These are phyloP conservation scores for Erodium maritimum DNA, from an alignment of 345 rosid genomes.

Conservation along the genomic window DNA sequence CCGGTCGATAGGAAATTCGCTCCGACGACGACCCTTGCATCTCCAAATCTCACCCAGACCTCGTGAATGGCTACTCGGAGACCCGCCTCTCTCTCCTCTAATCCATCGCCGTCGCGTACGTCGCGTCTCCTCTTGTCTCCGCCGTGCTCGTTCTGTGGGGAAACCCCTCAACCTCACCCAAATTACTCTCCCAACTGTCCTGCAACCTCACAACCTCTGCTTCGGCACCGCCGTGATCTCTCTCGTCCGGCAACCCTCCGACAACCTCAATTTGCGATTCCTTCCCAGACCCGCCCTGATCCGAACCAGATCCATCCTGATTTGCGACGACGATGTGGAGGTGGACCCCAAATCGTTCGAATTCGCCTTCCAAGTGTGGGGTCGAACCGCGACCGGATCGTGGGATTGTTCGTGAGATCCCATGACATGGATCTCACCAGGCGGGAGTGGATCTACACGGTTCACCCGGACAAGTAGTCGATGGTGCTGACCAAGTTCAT, in stretches of 20 bases:
- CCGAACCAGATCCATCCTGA: constrained; percentile 10
- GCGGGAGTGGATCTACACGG: constrained; percentile 20
- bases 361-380: constrained; percentile 15
- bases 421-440: constrained; percentile 13
- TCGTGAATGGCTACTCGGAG: constrained; percentile 16
- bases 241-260: constrained; percentile 11
- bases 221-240: constrained; percentile 10
- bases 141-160: constrained; percentile 17
- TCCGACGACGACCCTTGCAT: constrained; percentile 4
- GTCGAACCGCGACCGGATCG: constrained; percentile 9
- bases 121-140: constrained; percentile 9
- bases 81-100: constrained; percentile 14
- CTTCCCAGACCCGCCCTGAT: constrained; percentile 11
- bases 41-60: constrained; percentile 1
- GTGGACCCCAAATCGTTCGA: constrained; percentile 15
- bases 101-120: constrained; percentile 12
- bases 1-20: no score
- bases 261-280: constrained; percentile 16
- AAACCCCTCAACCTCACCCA: constrained; percentile 9
- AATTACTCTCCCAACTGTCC: constrained; percentile 11
- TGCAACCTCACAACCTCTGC: constrained; percentile 10
- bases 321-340: constrained; percentile 18
- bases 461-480: constrained; percentile 14
- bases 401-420: constrained; percentile 16
- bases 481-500: constrained; percentile 18